Evolutionary conservation across 1,284 basidiomycete species (phyloP), one percentile per base, ranked within the genome.

Genomic region (Microbotryum scabiosae): DNA sequence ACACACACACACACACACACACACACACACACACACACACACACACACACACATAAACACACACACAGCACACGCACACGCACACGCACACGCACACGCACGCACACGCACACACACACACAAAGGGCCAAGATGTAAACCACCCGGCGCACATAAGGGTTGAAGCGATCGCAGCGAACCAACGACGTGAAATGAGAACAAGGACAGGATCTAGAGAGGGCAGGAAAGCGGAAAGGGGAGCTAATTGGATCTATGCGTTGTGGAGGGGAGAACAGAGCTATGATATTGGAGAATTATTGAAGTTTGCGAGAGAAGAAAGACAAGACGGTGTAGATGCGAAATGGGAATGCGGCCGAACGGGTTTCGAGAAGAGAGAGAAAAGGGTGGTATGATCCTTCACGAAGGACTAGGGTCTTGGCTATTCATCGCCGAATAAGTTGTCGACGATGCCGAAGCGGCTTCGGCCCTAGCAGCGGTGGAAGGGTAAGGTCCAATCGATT

Each of bases 401-500:
- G 26, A 49, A 49, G 47, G 47, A 49, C 21, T 49, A 12, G 21
- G 47, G 12, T 16, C 21, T 21, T 12, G 47, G 47, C 47, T 49
- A 14, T 49, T 26, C 16, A 9, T 21, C 26, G 26, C 25, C 32
- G 51, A 52, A 52, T 52, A 14, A 52, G 20, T n/a, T 12, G n/a
- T 52, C 51, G 51, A 30, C n/a, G 51, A 30, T 5, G n/a, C 30
- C 25, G 51, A n/a, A 28, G 51, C 51, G 25, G 51, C 51, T 52
- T 41, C 36, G 36, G 36, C 36, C 36, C 36, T 41, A 18, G 36
- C 36, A n/a, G 57, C 51, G 7, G 51, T 41, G 7, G 57, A 26
- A 16, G 57, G 57, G 23, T 59, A 59, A 18, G 57, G 57, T 10
- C 50, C 57, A 18, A 26, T 45, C 9, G 43, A 41, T 18, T 43